Base-by-base conservation (phyloP, 805 yeast genomes). In the Sugiyamaella qingdaonensis region DNA sequence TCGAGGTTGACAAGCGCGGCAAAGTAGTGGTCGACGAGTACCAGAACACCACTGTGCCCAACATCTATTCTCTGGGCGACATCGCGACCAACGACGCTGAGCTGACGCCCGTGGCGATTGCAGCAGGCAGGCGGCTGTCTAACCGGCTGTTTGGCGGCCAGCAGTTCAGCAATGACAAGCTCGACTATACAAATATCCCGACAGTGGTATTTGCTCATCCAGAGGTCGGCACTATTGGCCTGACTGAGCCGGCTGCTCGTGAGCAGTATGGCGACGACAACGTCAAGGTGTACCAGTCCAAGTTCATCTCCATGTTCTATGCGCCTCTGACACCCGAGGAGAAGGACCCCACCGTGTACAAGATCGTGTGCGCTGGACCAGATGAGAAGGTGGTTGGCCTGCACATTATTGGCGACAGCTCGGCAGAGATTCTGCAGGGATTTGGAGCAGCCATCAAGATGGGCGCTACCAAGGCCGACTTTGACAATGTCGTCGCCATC, bases 131-230 rank as follows among this genome's bases (percentile, higher is more conserved):
- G 72, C 88, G 82, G 69, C 78, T 94, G 61, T 81, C 97, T 29
- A 91, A 92, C 75, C 81, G 99, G 68, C 73, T 94, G 55, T 94
- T 92, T 68, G 97, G 97, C 19, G 85, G 91, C 52, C 81, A 78
- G 57, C 68, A 72, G 53, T 88, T 78, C 74, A 80, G 80, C 58
- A 69, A 81, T 46, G 87, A 85, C 68, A 89, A 91, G 67, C 88
- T 88, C 69, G 97, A 90, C 68, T 94, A 85, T 71, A 72, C 68
- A 29, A 87, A 91, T 66, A 82, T 94, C 48, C 99, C 99, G 42
- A 86, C 96, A 43, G 99, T 84, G n/a, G 79, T 94, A n/a, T 94
- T 94, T 70, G 84, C 97, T 2, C 99, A 94, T 71, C 99, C 99
- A 32, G 98, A 92, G 73, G 95, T 95, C 5, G 99, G 97, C 49